phyloP scores from a whole-genome alignment of 1,139 yeast species.

The Blastobotrys serpentis region DNA sequence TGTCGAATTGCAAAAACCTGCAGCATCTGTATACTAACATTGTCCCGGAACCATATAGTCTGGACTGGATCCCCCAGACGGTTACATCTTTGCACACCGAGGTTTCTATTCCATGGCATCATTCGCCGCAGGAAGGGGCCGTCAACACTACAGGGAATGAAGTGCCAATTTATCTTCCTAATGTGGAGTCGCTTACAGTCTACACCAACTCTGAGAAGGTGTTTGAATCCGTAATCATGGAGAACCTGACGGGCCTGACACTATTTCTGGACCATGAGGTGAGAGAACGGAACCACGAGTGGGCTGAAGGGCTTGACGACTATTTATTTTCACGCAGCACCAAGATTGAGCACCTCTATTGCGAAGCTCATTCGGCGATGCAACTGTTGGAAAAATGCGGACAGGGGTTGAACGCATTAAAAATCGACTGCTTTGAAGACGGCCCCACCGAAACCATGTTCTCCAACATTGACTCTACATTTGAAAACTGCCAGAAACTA shows the following conservation, averaged over 20 bases:
- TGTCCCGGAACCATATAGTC: slow-evolving; percentile 4
- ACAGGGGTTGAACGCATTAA: not conserved
- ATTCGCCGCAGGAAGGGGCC: not conserved
- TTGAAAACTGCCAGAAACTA: not conserved
- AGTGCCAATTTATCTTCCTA: not conserved
- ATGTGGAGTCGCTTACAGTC: not conserved
- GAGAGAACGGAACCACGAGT: not conserved
- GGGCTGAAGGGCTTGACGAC: slow-evolving; percentile 2
- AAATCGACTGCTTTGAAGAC: slow-evolving; percentile 3
- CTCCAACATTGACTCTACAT: not conserved
- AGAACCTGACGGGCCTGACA: not conserved
- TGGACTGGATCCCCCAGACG: slow-evolving; percentile 4
- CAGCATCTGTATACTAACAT: slow-evolving; percentile 8
- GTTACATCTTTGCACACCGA: slow-evolving; percentile 8
- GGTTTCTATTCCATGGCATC: slow-evolving; percentile 9
- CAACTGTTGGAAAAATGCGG: not conserved
- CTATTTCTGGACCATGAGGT: slow-evolving; percentile 3
- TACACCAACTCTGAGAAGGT: slow-evolving; percentile 3
- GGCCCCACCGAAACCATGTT: not conserved
- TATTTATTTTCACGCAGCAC: slow-evolving; percentile 4
- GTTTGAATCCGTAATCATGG: slow-evolving; percentile 2
- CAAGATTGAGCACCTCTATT: not conserved
- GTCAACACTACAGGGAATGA: not conserved
- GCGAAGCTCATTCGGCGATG: not conserved
- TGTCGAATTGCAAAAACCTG: slow-evolving; percentile 6